phyloP scores from a whole-genome alignment of 2,329 filamentous ascomycete genomes.

The Fusarium sp. region DNA sequence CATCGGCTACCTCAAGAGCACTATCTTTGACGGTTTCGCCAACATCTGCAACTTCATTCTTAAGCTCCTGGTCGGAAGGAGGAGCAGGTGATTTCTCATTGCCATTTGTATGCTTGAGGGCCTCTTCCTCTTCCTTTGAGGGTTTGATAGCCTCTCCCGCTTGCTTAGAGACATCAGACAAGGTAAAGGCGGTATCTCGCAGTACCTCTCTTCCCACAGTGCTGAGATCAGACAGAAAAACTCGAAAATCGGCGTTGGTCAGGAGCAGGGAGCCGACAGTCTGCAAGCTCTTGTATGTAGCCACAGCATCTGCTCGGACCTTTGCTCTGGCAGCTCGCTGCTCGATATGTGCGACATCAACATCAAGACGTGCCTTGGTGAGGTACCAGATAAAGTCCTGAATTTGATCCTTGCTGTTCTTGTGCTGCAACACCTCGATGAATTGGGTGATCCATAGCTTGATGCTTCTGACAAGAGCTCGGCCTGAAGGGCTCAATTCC shows the following conservation, averaged over 20 bases:
- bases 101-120: constrained; percentile 55
- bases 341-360: constrained; percentile 48
- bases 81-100: constrained; percentile 46
- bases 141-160: constrained; percentile 80
- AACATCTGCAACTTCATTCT: constrained; percentile 66
- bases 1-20: constrained; percentile 62
- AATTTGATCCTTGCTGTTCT: constrained; percentile 86
- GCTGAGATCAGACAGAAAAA: constrained; percentile 84
- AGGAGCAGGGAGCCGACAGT: constrained; percentile 87
- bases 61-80: constrained; percentile 72
- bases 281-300: constrained; percentile 79
- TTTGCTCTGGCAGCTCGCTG: constrained; percentile 46
- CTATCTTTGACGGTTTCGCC: constrained; percentile 65
- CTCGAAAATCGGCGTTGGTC: constrained; percentile 89
- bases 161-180: constrained; percentile 80
- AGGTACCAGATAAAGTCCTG: constrained; percentile 94
- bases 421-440: constrained; percentile 83
- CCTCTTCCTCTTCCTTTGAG: constrained; percentile 67
- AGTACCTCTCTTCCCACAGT: constrained; percentile 86
- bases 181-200: constrained; percentile 82
- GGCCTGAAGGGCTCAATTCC: constrained; percentile 81
- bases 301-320: constrained; percentile 50
- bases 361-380: constrained; percentile 72
- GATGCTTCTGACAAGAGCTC: constrained; percentile 75
- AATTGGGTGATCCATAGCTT: constrained; percentile 82